Evolutionary conservation across 1,284 basidiomycete species (phyloP).

Genomic region (Austropuccinia psidii): DNA sequence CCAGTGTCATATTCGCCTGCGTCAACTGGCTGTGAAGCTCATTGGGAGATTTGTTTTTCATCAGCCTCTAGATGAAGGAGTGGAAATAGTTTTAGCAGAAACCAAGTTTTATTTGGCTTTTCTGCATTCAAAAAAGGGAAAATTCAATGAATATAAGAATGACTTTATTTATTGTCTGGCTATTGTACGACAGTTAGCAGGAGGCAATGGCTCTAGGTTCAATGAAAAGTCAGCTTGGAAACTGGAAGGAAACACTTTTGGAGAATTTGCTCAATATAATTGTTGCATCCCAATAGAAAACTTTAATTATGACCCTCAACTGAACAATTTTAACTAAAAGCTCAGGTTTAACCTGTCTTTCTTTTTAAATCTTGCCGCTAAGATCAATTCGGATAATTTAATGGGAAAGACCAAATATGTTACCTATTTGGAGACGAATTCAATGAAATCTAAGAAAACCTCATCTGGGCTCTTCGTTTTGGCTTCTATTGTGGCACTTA

Average conservation of each 20-base stretch:
- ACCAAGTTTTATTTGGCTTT: constrained; percentile 66
- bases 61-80: constrained; percentile 59
- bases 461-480: constrained; percentile 31
- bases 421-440: constrained; percentile 21
- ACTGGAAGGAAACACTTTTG: constrained; percentile 67
- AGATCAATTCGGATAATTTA: constrained; percentile 24
- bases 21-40: constrained; percentile 63
- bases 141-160: constrained; percentile 62
- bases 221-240: constrained; percentile 70
- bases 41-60: constrained; percentile 58
- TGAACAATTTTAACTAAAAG: constrained; percentile 14
- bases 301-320: constrained; percentile 3
- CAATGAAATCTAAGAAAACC: constrained; percentile 20
- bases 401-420: constrained; percentile 20
- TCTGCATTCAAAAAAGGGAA: constrained; percentile 61
- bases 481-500: constrained; percentile 37
- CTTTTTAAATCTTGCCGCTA: constrained; percentile 29
- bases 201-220: constrained; percentile 41
- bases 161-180: constrained; percentile 61
- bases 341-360: constrained; percentile 14
- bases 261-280: constrained; percentile 45
- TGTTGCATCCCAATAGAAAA: constrained; percentile 10
- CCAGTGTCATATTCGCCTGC: constrained; percentile 68
- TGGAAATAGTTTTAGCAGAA: constrained; percentile 66
- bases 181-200: constrained; percentile 57